phyloP scores from a whole-genome alignment of 345 rosid species.

The Linum tenue region DNA sequence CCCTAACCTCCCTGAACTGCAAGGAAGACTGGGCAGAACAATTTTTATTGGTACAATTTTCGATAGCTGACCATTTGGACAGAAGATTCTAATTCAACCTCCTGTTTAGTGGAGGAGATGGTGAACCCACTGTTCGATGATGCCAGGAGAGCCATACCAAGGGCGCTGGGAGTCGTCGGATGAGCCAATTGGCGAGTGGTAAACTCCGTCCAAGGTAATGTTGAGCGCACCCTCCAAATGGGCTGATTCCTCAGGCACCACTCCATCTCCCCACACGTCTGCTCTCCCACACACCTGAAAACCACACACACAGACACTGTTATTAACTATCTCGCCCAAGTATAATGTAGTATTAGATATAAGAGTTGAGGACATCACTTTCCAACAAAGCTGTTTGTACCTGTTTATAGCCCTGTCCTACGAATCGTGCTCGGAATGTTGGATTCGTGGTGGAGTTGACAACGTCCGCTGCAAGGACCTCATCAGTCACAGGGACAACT shows the following conservation, averaged over 20 bases:
- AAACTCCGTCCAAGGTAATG: conserved; percentile 65
- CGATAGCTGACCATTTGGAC: no score
- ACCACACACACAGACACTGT: not conserved
- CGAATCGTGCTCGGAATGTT: conserved; percentile 52
- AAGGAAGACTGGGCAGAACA: no score
- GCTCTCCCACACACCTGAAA: conserved; percentile 75
- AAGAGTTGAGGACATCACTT: not conserved
- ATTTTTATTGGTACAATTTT: no score
- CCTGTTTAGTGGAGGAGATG: conserved; percentile 46
- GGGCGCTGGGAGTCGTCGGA: conserved; percentile 56
- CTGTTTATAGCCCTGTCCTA: conserved; percentile 98
- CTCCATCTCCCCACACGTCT: conserved; percentile 96
- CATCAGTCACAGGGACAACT: conserved; percentile 23
- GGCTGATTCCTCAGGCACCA: conserved; percentile 82
- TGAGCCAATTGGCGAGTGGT: conserved; percentile 84
- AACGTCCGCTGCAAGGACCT: conserved; percentile 37
- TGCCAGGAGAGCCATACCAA: conserved; percentile 81
- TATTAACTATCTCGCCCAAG: no score
- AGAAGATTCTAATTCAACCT: no score
- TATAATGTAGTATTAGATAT: not conserved
- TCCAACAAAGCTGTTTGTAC: conserved; percentile 20
- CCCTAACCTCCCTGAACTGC: no score
- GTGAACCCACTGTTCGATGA: conserved; percentile 64
- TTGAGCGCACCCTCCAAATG: conserved; percentile 78
- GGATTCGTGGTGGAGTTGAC: conserved; percentile 25